Conservation (phyloP, 768 basidiomycete species). For the Pholiota conissans region DNA sequence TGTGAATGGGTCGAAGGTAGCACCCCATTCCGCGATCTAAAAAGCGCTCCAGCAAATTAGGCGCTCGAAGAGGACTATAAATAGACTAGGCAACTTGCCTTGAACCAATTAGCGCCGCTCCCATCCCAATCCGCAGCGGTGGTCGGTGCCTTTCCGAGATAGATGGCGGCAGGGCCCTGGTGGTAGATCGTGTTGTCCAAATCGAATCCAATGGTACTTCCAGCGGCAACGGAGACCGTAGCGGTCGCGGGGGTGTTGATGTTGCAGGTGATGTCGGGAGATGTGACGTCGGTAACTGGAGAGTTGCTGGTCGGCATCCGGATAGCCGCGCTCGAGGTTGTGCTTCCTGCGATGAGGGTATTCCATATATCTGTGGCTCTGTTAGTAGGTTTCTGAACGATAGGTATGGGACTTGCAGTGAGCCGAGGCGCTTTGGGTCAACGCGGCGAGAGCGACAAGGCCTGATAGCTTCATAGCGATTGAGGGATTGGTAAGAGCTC, state of each 20-base stretch:
- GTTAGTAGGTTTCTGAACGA: background rate
- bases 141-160: conserved; percentile 47
- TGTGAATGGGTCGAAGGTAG: conserved; percentile 36
- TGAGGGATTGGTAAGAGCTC: background rate
- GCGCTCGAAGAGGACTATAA: background rate
- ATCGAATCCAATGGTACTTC: conserved; percentile 39
- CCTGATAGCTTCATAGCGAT: conserved; percentile 24
- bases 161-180: conserved; percentile 44
- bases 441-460: conserved; percentile 20
- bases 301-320: conserved; percentile 34
- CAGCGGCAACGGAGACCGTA: conserved; percentile 38
- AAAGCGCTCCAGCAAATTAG: background rate
- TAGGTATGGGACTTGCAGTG: conserved; percentile 21
- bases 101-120: conserved; percentile 52
- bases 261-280: conserved; percentile 36
- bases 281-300: conserved; percentile 30
- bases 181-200: conserved; percentile 42
- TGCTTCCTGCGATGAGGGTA: conserved; percentile 29
- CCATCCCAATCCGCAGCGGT: conserved; percentile 45
- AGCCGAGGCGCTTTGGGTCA: conserved; percentile 25
- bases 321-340: conserved; percentile 29
- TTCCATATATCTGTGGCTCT: conserved; percentile 28
- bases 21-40: conserved; percentile 43
- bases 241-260: conserved; percentile 32
- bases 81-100: conserved; percentile 27